Conservation (phyloP, 1,284 basidiomycete genomes). For the Hymenochaete sp. region DNA sequence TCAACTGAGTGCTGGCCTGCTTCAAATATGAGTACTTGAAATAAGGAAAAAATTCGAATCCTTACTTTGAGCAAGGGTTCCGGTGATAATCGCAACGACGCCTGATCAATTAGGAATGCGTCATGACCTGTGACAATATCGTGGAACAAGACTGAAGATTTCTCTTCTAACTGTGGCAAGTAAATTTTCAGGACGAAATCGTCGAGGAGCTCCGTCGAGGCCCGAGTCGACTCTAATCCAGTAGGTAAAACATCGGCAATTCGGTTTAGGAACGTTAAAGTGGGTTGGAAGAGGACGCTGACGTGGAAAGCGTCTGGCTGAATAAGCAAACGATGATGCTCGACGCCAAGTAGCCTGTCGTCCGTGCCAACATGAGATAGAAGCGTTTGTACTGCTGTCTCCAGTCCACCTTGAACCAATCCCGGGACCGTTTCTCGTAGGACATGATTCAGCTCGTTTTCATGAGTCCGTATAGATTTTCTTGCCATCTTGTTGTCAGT, state of each 20-base stretch:
- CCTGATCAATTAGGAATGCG: slow-evolving; percentile 73
- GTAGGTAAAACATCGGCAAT: slow-evolving; percentile 65
- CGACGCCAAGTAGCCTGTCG: slow-evolving; percentile 60
- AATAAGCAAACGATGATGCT: slow-evolving; percentile 81
- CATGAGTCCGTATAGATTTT: slow-evolving; percentile 66
- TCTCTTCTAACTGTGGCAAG: slow-evolving; percentile 92
- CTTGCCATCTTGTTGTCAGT: slow-evolving; percentile 68
- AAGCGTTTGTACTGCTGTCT: slow-evolving; percentile 53
- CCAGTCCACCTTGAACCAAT: slow-evolving; percentile 65
- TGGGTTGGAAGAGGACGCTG: slow-evolving; percentile 88
- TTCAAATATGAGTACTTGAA: not conserved
- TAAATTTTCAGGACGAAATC: slow-evolving; percentile 94
- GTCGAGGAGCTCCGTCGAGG: slow-evolving; percentile 75
- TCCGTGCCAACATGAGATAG: slow-evolving; percentile 55
- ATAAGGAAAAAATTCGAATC: not conserved
- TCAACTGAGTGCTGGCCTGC: slow-evolving; percentile 75
- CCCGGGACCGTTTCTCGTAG: slow-evolving; percentile 92
- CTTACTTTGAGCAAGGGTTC: slow-evolving; percentile 75
- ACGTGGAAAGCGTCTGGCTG: slow-evolving; percentile 94
- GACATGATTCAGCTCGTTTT: slow-evolving; percentile 79
- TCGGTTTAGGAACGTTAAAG: slow-evolving; percentile 76
- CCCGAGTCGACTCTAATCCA: slow-evolving; percentile 60
- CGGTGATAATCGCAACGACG: slow-evolving; percentile 50
- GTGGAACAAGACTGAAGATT: slow-evolving; percentile 83
- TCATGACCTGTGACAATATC: slow-evolving; percentile 80